A percentile compares a stretch with the other conserved stretches of the same genome.
These are phyloP conservation scores for Darksidea phi DNA, from an alignment of 495 filamentous ascomycete genomes.

Conservation along the genomic window DNA sequence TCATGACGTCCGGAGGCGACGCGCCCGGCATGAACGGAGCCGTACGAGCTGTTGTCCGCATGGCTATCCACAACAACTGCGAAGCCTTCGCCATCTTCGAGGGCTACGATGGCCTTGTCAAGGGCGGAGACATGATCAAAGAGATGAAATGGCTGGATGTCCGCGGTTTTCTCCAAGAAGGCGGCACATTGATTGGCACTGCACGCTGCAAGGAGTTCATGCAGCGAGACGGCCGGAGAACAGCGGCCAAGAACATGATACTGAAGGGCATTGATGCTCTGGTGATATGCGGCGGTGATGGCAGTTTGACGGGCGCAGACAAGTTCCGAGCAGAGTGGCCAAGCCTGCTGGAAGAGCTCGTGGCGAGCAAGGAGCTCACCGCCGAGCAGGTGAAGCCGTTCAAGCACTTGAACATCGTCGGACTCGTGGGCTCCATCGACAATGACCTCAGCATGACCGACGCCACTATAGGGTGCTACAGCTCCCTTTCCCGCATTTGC, in stretches of 20 bases:
- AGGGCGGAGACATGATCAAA: constrained; percentile 81
- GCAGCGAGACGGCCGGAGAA: constrained; percentile 76
- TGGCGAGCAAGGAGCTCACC: constrained; percentile 65
- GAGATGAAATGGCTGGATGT: constrained; percentile 93
- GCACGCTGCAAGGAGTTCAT: constrained; percentile 87
- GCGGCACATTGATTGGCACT: constrained; percentile 95
- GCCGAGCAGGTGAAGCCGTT: constrained; percentile 68
- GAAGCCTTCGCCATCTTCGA: constrained; percentile 89
- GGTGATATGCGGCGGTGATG: constrained; percentile 96
- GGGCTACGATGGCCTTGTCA: constrained; percentile 93
- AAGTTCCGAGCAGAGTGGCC: constrained; percentile 92
- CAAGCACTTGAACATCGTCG: constrained; percentile 87
- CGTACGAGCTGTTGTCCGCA: constrained; percentile 90
- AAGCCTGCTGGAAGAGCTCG: constrained; percentile 76
- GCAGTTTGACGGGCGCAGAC: constrained; percentile 94
- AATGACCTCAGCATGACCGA: constrained; percentile 97
- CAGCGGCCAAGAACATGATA: constrained; percentile 90
- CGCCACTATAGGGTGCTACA: constrained; percentile 96
- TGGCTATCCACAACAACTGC: constrained; percentile 81
- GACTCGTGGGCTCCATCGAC: constrained; percentile 95
- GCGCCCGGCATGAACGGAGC: constrained; percentile 97
- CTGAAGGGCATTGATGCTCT: constrained; percentile 90
- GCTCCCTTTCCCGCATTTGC: constrained; percentile 86
- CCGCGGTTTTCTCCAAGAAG: constrained; percentile 88
- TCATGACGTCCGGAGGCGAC: constrained; percentile 97